Percentiles rank a stretch among this genome's conserved stretches.
These are phyloP conservation scores for Penicillium sumatraense DNA, from an alignment of 2,329 filamentous ascomycete species.

Conservation along the genomic window DNA sequence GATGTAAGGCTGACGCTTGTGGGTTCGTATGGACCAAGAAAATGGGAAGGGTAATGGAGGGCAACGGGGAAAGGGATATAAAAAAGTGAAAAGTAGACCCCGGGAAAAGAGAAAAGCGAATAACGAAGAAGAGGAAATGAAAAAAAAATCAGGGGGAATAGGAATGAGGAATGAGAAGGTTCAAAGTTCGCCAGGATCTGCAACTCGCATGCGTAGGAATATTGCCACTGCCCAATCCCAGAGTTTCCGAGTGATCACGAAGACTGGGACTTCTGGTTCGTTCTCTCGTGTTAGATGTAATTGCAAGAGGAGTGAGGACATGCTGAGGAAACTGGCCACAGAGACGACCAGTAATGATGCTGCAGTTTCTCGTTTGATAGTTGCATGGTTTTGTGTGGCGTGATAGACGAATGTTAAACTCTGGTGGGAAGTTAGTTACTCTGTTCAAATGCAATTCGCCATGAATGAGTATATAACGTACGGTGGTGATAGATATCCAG, in stretches of 20 bases:
- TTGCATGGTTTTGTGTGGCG: slow-evolving; percentile 76
- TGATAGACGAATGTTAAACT: slow-evolving; percentile 77
- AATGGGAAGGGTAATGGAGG: neutral
- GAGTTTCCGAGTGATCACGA: slow-evolving; percentile 52
- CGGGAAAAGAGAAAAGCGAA: neutral
- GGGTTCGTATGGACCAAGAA: neutral
- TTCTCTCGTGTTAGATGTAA: slow-evolving; percentile 66
- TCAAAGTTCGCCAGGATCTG: slow-evolving; percentile 34
- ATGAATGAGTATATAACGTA: slow-evolving; percentile 41
- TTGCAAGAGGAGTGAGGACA: slow-evolving; percentile 70
- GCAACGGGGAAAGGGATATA: neutral
- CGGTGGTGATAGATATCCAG: slow-evolving; percentile 78
- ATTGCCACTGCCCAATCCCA: slow-evolving; percentile 44
- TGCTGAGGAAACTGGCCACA: slow-evolving; percentile 75
- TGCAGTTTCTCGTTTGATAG: slow-evolving; percentile 77
- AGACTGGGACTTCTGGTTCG: slow-evolving; percentile 64
- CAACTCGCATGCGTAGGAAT: slow-evolving; percentile 40
- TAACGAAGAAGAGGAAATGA: slow-evolving; percentile 16
- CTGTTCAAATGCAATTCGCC: neutral
- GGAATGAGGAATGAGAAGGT: neutral
- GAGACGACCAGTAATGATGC: slow-evolving; percentile 79
- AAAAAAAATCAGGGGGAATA: slow-evolving; percentile 17
- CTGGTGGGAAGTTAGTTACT: slow-evolving; percentile 43
- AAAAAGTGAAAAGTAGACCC: neutral
- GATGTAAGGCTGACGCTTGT: neutral